A percentile compares a stretch with the other conserved stretches of the same genome.
phyloP scores from a whole-genome alignment of 192 early-diverging fungal species.

The Umbelopsis vinacea region DNA sequence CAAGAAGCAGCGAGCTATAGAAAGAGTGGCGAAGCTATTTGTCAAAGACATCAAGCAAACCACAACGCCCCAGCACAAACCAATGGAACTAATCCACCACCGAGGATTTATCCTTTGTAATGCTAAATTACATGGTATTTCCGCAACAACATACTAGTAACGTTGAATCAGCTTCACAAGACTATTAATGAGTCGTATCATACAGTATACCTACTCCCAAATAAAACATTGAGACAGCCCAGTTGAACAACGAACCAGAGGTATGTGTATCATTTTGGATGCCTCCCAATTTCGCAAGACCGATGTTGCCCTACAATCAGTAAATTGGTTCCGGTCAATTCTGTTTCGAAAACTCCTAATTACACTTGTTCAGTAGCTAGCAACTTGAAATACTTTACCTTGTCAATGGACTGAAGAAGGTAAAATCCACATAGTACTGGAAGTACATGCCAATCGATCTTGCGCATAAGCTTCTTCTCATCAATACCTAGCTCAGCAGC shows the following conservation, averaged over 20 bases:
- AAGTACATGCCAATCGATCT: constrained; percentile 27
- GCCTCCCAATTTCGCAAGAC: constrained; percentile 32
- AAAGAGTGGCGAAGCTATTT: constrained; percentile 22
- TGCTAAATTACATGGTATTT: constrained; percentile 13
- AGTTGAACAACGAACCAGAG: constrained; percentile 27
- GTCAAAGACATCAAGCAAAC: constrained; percentile 22
- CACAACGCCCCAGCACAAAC: constrained; percentile 13
- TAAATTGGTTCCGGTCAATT: background rate
- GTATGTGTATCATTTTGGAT: constrained; percentile 26
- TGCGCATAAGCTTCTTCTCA: constrained; percentile 24
- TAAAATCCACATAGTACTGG: constrained; percentile 31
- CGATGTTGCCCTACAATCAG: constrained; percentile 23
- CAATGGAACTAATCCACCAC: constrained; percentile 11
- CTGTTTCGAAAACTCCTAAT: background rate
- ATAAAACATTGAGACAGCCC: constrained; percentile 24
- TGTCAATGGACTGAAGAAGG: constrained; percentile 31
- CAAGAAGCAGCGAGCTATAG: constrained; percentile 30
- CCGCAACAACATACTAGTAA: constrained; percentile 13
- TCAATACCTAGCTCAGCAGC: constrained; percentile 16
- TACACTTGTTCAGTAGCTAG: background rate
- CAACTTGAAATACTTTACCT: background rate
- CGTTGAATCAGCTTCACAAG: background rate
- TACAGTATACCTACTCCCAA: constrained; percentile 1
- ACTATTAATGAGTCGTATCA: background rate
- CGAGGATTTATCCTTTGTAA: constrained; percentile 17